Evolutionary conservation across 2,329 filamentous ascomycete species (phyloP), one percentile per base, ranked within the genome.

Genomic region (Clonostachys sp.): DNA sequence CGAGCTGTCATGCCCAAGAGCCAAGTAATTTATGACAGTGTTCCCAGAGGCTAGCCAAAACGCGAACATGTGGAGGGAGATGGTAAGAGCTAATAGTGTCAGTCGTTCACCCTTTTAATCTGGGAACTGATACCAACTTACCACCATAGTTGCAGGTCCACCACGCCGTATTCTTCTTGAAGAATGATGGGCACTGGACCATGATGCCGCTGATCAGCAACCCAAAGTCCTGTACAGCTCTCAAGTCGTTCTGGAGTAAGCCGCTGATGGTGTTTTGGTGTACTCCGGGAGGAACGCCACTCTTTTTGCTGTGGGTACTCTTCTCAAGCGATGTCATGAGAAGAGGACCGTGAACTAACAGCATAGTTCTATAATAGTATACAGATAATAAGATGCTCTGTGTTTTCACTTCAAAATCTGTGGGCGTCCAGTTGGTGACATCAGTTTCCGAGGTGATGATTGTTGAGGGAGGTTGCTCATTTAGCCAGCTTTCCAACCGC

Each of bases 131-230:
- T 13, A 3, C 18, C 14, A 38, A 24, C 59, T 44, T 52, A 61
- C 60, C 52, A 47, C 53, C 56, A 40, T 61, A 63, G 44, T 63
- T 63, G 45, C 58, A 61, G n/a, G 55, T 52, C 61, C 61, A 63
- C 61, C 61, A 63, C 13, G 56, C 49, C 2, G 57, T 58, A 42
- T 62, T 61, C 13, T 48, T 20, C 34, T 51, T 54, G 20, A 61
- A 45, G 41, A 61, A 63, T 3, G 42, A 33, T 6, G 49, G 53
- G 5, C 52, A 41, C n/a, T 55, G 44, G 2, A 44, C 47, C 3
- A 59, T 30, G 5, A 61, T 49, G 9, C 48, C 41, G 3, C 53
- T 40, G 7, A 58, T 49, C 2, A 61, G 34, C 2, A 20, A 46
- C 6, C 57, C 54, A 34, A 57, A 56, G n/a, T 54, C 52, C 10